These are phyloP conservation scores for Fusarium concolor DNA, from an alignment of 2,329 filamentous ascomycete genomes.

Conservation along the genomic window DNA sequence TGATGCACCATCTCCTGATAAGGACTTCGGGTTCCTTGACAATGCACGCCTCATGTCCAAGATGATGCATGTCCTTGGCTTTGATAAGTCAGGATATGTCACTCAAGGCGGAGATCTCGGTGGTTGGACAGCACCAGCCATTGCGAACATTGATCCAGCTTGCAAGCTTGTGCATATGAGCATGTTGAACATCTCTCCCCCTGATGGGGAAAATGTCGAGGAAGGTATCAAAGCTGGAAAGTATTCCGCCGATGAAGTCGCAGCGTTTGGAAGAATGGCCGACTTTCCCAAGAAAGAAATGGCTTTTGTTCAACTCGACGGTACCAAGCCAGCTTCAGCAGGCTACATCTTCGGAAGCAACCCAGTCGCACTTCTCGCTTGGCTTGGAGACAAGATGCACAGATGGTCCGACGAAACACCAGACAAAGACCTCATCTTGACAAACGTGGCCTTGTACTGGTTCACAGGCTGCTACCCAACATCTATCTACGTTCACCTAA, in stretches of 20 bases:
- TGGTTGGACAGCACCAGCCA: conserved; percentile 16
- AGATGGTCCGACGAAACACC: conserved; percentile 19
- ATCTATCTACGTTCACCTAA: conserved; percentile 15
- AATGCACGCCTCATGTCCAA: conserved; percentile 21
- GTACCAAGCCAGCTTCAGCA: conserved; percentile 14
- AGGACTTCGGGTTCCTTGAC: background rate
- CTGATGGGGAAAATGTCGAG: background rate
- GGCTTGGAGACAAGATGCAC: conserved; percentile 27
- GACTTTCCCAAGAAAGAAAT: conserved; percentile 16
- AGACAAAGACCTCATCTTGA: conserved; percentile 4
- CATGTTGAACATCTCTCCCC: conserved; percentile 4
- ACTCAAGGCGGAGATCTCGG: conserved; percentile 32
- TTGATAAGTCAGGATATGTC: conserved; percentile 15
- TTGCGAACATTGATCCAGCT: conserved; percentile 16
- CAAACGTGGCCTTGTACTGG: conserved; percentile 22
- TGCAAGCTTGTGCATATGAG: conserved; percentile 26
- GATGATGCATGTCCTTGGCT: conserved; percentile 17
- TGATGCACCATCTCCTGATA: background rate
- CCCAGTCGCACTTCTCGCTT: conserved; percentile 10
- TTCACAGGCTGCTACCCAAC: conserved; percentile 17
- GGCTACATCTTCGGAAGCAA: conserved; percentile 15
- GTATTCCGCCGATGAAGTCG: conserved; percentile 1
- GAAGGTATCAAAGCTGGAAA: background rate
- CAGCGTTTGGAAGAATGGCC: background rate
- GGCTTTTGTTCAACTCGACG: conserved; percentile 24